Base-by-base conservation (phyloP, 768 basidiomycete genomes). In the Megacollybia marginata region DNA sequence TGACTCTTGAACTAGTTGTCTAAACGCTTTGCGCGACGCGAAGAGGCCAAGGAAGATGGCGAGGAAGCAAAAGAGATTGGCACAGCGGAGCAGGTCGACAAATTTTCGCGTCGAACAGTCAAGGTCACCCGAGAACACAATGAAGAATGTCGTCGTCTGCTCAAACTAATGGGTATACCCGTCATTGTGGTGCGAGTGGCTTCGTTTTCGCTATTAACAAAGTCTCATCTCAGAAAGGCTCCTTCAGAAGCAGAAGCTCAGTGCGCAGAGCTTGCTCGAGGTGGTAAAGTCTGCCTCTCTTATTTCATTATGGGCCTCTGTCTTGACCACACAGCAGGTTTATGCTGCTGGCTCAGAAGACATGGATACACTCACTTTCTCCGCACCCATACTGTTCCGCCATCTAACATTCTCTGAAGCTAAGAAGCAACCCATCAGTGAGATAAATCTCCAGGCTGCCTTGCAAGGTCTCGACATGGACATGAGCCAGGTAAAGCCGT, bases 171-270 rank as follows among this genome's bases (percentile, higher is more conserved):
- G 96, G 96, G 96, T 5, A 97, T 99, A 36, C 96, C 96, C 4
- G 88, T 90, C 45, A 83, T 98, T 46, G 73, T 96, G 34, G 96
- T 93, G 56, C 47, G 89, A 57, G 20, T 6, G 4, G 46, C 32
- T 40, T 28, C 36, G 35, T 47, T 36, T 20, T 36, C n/a, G 48
- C 36, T 54, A 23, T 36, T 47, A 18, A 58, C 44, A 34, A 44
- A 38, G 28, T 28, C 23, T 28, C 23, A 28, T 28, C 23, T 28
- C 23, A 46, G 10, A 7, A 54, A 98, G 94, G 94, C 96, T 18
- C 96, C 96, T 0, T 95, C 92, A 47, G 96, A 99, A 70, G 96
- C 96, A 6, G 96, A 99, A 64, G 96, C 96, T 1, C 96, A 99
- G 61, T 98, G 96, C 56, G 96, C 96, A 5, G 96, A 98, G 65